Evolutionary conservation across 352 stramenopile species (phyloP), one percentile per base, ranked within the genome.

Genomic region (Achlya hypogyna): DNA sequence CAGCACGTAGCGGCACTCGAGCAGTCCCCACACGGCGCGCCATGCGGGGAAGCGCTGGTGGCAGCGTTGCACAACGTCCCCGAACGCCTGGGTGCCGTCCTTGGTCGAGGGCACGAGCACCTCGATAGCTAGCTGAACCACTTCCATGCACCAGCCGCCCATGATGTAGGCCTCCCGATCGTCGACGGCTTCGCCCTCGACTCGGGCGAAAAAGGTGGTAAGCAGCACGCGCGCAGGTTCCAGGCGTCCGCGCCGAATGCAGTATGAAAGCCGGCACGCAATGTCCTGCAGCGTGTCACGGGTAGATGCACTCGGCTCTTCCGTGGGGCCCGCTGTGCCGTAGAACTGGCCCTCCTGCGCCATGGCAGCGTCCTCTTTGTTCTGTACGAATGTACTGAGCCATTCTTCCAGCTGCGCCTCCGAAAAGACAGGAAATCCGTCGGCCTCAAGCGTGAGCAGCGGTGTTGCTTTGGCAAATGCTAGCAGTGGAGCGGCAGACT

Each of bases 1-100:
- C 35, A 79, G 88, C 2, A 92, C 86, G 32, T 89, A 95, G 12
- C 86, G 81, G 3, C 92, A 75, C 63, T 95, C 86, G 45, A 93
- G 79, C 6, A 95, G 69, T 27, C 81, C 79, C 4, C 90, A 69
- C 20, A 89, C 72, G 51, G 88, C 74, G 6, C 72, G 77, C 63
- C 86, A 87, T 38, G 76, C 73, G 20, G 86, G 84, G 38, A 93
- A 93, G 2, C 82, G 75, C 47, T 89, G 77, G 1, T 78, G 71
- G 40, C 84, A 91, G 49, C 84, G 81, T 18, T 75, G 68, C 45
- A 93, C 42, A 23, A 87, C 84, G 29, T 82, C 76, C 60, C 90
- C 82, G 62, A 95, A 95, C 43, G 89, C 81, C 16, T 85, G 74
- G 67, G 89, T 8, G 18, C 89, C 78, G 79, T 90, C 86, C 42